Percentiles rank a stretch among this genome's conserved stretches.
Evolutionary conservation across 192 early-diverging fungal genomes (phyloP).

Genomic region (Cetraspora pellucida): DNA sequence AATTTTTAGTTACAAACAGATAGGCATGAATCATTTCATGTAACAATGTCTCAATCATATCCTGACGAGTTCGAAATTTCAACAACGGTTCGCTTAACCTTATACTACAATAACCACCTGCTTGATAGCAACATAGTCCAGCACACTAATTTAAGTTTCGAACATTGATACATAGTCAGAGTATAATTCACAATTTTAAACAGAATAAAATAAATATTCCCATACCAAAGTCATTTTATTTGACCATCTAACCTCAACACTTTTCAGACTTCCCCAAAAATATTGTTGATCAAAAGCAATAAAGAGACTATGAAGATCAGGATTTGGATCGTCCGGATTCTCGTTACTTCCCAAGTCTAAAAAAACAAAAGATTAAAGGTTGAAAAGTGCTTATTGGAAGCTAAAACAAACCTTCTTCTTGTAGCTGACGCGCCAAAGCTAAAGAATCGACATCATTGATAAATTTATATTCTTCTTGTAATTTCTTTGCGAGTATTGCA

Average conservation of each 20-base stretch:
- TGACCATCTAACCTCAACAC: conserved; percentile 63
- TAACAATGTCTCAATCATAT: conserved; percentile 66
- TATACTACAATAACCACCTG: conserved; percentile 53
- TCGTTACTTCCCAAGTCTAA: too few species aligned
- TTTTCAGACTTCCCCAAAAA: conserved; percentile 53
- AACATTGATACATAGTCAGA: neutral
- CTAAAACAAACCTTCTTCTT: neutral
- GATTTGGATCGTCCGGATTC: conserved; percentile 24
- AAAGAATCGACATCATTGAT: neutral
- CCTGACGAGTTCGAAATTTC: conserved; percentile 61
- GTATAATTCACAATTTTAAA: too few species aligned
- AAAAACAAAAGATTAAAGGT: too few species aligned
- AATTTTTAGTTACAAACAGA: conserved; percentile 60
- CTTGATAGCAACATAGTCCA: conserved; percentile 57
- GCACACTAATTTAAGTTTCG: conserved; percentile 43
- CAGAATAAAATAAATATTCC: neutral
- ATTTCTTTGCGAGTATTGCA: neutral
- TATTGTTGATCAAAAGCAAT: conserved; percentile 57
- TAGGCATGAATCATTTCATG: conserved; percentile 77
- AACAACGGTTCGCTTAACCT: conserved; percentile 65
- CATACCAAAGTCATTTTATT: conserved; percentile 56
- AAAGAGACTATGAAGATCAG: conserved; percentile 59
- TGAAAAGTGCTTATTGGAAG: too few species aligned
- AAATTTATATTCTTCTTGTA: conserved; percentile 7
- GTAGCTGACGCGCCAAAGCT: conserved; percentile 13